These are phyloP conservation scores for Macadamia tetraphylla DNA, from an alignment of 164 flowering plant genomes.

Conservation along the genomic window DNA sequence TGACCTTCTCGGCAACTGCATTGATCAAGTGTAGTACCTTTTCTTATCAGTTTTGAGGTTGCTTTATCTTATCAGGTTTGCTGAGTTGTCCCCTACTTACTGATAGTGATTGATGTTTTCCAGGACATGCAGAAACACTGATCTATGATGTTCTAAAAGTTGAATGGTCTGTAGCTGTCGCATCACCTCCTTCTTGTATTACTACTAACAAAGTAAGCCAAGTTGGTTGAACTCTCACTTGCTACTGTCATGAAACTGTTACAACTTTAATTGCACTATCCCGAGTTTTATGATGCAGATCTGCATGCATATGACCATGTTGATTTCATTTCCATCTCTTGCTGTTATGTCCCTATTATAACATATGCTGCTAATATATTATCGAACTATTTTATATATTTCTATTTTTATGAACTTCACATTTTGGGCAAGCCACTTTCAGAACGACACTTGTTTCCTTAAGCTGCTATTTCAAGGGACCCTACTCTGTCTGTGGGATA, in stretches of 20 bases:
- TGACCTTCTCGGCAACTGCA: too few species aligned
- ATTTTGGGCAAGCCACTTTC: too few species aligned
- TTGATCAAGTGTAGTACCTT: too few species aligned
- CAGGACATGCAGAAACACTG: conserved; percentile 85
- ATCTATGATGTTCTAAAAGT: conserved; percentile 72
- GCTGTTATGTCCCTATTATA: too few species aligned
- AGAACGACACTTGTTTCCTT: too few species aligned
- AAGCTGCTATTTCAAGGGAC: too few species aligned
- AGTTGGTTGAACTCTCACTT: not conserved
- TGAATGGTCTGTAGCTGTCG: conserved; percentile 75
- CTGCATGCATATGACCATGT: conserved; percentile 4
- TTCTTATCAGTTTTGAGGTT: too few species aligned
- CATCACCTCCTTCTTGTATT: conserved; percentile 65
- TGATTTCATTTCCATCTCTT: not conserved
- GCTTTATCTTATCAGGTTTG: too few species aligned
- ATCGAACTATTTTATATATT: too few species aligned
- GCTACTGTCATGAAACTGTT: not conserved
- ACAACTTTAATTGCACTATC: not conserved
- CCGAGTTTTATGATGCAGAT: not conserved
- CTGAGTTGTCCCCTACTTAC: not conserved
- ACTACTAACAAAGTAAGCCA: conserved; percentile 69
- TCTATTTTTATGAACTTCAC: too few species aligned
- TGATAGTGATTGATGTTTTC: conserved; percentile 3
- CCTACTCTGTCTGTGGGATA: too few species aligned
- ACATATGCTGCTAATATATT: too few species aligned